phyloP scores from a whole-genome alignment of 2,329 filamentous ascomycete species.

The Chaetomium sp. region DNA sequence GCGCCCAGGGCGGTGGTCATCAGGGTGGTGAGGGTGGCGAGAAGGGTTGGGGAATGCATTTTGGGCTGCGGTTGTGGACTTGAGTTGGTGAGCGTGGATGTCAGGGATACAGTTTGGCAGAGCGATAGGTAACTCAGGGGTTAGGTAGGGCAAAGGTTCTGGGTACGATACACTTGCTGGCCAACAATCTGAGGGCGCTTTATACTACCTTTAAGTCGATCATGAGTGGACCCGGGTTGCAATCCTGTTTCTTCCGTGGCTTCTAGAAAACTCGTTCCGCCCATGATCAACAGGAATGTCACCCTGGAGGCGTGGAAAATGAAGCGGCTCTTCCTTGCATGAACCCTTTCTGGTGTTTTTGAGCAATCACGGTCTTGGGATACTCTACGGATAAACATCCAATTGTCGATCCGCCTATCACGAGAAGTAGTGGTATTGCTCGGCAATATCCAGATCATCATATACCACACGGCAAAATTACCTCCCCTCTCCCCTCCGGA shows the following conservation, averaged over 20 bases:
- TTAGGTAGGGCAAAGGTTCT: background rate
- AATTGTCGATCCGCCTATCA: background rate
- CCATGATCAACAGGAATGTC: background rate
- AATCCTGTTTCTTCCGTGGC: background rate
- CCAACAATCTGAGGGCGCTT: background rate
- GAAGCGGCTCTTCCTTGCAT: constrained; percentile 10
- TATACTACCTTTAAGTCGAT: background rate
- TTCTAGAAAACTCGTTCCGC: constrained; percentile 10
- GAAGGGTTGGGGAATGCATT: background rate
- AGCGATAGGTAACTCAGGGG: background rate
- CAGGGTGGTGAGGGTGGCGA: constrained; percentile 4
- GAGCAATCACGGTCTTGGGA: background rate
- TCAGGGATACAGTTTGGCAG: background rate
- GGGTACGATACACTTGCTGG: background rate
- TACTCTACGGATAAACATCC: constrained; percentile 7
- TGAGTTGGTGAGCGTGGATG: background rate
- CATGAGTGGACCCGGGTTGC: background rate
- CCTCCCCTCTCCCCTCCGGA: background rate
- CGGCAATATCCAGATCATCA: constrained; percentile 6
- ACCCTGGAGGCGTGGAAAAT: background rate
- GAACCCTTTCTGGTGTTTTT: background rate
- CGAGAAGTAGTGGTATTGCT: background rate
- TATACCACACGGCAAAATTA: constrained; percentile 16
- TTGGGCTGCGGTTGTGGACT: background rate
- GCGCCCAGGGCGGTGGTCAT: background rate